phyloP scores from a whole-genome alignment of 306 rosid genomes.

The Sicyos baderoa region DNA sequence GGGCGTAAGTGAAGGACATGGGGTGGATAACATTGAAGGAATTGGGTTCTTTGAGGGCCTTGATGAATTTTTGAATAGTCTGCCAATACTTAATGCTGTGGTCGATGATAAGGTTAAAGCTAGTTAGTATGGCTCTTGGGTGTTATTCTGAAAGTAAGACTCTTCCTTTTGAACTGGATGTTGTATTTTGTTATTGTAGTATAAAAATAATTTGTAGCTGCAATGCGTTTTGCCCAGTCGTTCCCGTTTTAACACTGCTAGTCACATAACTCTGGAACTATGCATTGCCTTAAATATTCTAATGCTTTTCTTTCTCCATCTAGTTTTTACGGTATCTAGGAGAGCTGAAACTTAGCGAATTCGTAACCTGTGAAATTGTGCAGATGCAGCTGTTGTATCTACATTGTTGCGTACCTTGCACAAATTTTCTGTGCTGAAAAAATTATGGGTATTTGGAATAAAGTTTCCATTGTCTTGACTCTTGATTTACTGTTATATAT shows the following conservation, averaged over 20 bases:
- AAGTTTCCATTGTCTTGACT: not conserved
- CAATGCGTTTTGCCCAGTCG: not conserved
- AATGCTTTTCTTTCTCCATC: not conserved
- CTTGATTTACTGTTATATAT: not conserved
- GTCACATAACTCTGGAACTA: not conserved
- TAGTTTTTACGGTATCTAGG: not conserved
- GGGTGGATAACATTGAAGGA: constrained; percentile 82
- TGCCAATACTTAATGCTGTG: constrained; percentile 81
- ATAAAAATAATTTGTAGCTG: constrained; percentile 12
- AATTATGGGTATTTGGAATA: not conserved
- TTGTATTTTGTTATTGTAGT: constrained; percentile 35
- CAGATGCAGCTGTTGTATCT: not conserved
- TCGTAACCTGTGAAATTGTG: not conserved
- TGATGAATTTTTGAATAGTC: constrained; percentile 82
- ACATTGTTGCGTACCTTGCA: not conserved
- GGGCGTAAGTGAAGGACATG: constrained; percentile 39
- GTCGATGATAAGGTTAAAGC: constrained; percentile 78
- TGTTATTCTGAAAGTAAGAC: constrained; percentile 23
- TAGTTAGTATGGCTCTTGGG: constrained; percentile 34
- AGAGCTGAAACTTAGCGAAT: not conserved
- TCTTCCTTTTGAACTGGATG: constrained; percentile 24
- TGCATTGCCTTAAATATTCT: not conserved
- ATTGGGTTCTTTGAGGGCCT: constrained; percentile 88
- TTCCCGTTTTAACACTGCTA: not conserved
- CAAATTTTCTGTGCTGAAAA: constrained; percentile 7